A percentile compares a stretch with the other conserved stretches of the same genome.
Evolutionary conservation across 1,139 yeast genomes (phyloP).

Genomic region (Pichia sp.): DNA sequence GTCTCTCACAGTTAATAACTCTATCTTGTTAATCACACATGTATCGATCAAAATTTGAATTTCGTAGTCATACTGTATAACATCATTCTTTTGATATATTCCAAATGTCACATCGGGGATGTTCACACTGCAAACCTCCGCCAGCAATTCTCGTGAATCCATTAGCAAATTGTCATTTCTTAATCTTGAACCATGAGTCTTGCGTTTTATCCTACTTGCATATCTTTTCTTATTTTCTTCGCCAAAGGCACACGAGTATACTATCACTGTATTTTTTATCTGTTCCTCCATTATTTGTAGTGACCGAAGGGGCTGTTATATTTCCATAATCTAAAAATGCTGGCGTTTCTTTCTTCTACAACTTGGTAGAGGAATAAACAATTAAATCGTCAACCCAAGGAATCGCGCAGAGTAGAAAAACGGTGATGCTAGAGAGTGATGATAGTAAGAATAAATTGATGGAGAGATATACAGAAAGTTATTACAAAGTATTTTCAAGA

Average conservation of each 20-base stretch:
- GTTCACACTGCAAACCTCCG: conserved; percentile 4
- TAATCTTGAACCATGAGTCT: neutral
- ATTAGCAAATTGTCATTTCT: neutral
- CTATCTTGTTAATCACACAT: conserved; percentile 4
- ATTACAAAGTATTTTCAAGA: neutral
- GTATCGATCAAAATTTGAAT: conserved; percentile 12
- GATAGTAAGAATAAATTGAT: neutral
- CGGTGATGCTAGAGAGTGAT: too few relatives aligned
- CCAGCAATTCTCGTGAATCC: conserved; percentile 8
- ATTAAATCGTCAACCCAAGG: neutral
- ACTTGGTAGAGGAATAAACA: neutral
- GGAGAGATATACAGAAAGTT: neutral
- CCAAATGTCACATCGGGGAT: conserved; percentile 5
- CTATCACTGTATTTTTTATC: conserved; percentile 3
- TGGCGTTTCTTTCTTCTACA: too few relatives aligned
- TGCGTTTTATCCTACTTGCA: conserved; percentile 3
- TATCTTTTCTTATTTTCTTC: conserved; percentile 4
- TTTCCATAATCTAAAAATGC: too few relatives aligned
- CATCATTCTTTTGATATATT: conserved; percentile 5
- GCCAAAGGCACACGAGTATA: conserved; percentile 10
- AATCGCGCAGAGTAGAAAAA: neutral
- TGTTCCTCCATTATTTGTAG: neutral
- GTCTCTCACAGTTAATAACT: neutral
- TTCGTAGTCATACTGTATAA: conserved; percentile 5
- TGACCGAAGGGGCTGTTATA: too few relatives aligned